phyloP scores from a whole-genome alignment of 768 basidiomycete genomes.

The Cyclocybe aegerita region DNA sequence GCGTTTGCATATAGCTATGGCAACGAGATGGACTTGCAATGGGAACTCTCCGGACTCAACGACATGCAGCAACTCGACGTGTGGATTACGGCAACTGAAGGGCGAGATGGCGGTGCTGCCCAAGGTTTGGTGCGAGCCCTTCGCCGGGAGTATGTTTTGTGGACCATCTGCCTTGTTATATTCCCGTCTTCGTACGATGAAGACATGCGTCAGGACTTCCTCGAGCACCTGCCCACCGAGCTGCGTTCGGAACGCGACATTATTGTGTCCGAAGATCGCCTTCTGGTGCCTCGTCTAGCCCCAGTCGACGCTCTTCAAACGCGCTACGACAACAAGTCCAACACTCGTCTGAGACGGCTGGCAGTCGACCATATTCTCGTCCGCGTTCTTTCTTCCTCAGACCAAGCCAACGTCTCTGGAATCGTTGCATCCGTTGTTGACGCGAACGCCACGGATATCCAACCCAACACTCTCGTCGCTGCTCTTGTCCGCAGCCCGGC shows the following conservation, averaged over 20 bases:
- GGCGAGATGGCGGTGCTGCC: conserved; percentile 28
- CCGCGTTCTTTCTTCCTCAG: conserved; percentile 6
- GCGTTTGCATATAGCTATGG: conserved; percentile 13
- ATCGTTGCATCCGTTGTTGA: conserved; percentile 10
- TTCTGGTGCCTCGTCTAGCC: conserved; percentile 11
- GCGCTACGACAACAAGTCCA: background rate
- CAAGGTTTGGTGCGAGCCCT: conserved; percentile 29
- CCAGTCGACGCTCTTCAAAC: background rate
- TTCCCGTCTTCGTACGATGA: conserved; percentile 21
- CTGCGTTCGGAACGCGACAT: conserved; percentile 11
- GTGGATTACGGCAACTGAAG: conserved; percentile 28
- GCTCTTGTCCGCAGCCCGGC: conserved; percentile 3
- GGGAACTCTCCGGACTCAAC: conserved; percentile 13
- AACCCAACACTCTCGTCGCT: conserved; percentile 8
- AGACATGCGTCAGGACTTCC: conserved; percentile 9
- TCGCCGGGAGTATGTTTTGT: conserved; percentile 27
- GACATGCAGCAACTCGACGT: conserved; percentile 14
- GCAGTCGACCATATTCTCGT: conserved; percentile 7
- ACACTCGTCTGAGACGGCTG: background rate
- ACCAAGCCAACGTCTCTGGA: conserved; percentile 6
- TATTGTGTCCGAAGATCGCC: conserved; percentile 1
- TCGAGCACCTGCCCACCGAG: conserved; percentile 7
- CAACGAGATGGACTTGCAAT: conserved; percentile 17
- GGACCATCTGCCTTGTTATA: conserved; percentile 26
- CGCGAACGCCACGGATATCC: background rate